These are phyloP conservation scores for Ascochyta viciae-villosae DNA, from an alignment of 2,329 filamentous ascomycete species.

Conservation along the genomic window DNA sequence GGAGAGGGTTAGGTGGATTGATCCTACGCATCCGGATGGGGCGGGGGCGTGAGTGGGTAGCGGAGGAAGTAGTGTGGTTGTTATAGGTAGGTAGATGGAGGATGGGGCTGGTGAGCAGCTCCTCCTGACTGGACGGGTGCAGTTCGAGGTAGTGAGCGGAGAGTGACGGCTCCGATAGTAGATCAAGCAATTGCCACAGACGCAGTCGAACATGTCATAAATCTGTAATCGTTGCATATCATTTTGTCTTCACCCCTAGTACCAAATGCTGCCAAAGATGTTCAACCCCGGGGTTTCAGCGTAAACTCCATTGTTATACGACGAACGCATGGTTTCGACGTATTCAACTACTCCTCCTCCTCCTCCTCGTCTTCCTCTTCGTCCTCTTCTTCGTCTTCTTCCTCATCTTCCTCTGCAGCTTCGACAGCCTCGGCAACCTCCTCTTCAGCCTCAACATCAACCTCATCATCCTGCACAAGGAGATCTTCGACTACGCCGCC, in stretches of 20 bases:
- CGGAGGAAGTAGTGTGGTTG: background rate
- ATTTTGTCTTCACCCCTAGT: constrained; percentile 7
- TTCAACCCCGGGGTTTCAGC: background rate
- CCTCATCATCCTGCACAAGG: constrained; percentile 40
- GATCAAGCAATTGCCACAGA: too few relatives aligned
- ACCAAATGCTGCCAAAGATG: background rate
- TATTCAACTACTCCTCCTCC: constrained; percentile 8
- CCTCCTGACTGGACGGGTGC: background rate
- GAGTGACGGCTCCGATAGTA: background rate
- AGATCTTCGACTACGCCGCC: constrained; percentile 59
- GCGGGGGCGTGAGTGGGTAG: constrained; percentile 5
- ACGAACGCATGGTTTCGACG: background rate
- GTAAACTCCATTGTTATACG: background rate
- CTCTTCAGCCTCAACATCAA: constrained; percentile 42
- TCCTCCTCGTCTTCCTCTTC: constrained; percentile 31
- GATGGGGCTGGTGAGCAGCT: background rate
- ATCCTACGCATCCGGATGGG: constrained; percentile 18
- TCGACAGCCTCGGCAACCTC: constrained; percentile 42
- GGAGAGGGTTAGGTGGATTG: constrained; percentile 14
- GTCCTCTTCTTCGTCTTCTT: constrained; percentile 34
- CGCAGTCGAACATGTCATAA: background rate
- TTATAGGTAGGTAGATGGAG: background rate
- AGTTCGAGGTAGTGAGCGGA: background rate
- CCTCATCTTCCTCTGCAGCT: constrained; percentile 39
- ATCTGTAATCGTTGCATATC: background rate